Conservation (phyloP, 1,284 basidiomycete species). For the Mycena citricolor region DNA sequence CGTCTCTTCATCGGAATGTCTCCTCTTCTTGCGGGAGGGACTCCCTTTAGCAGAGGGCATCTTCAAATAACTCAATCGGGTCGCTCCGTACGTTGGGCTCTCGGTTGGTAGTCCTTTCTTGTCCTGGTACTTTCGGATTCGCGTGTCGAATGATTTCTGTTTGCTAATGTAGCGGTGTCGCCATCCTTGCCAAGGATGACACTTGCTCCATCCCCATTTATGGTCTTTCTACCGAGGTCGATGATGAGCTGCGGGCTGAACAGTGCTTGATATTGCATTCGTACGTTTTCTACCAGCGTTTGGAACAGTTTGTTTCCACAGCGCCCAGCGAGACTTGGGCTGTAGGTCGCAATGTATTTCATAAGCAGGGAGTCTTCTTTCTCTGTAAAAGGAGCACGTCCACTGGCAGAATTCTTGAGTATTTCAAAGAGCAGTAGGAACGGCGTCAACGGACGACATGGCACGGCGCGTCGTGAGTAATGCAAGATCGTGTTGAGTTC, state of each 20-base stretch:
- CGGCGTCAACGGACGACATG: too few relatives aligned
- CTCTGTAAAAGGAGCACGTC: slow-evolving; percentile 31
- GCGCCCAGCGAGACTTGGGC: slow-evolving; percentile 35
- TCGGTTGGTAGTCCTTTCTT: slow-evolving; percentile 25
- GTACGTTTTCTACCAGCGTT: slow-evolving; percentile 40
- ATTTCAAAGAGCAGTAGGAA: background rate
- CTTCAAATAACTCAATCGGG: too few relatives aligned
- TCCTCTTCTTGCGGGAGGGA: too few relatives aligned
- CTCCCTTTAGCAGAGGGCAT: too few relatives aligned
- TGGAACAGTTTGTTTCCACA: slow-evolving; percentile 43
- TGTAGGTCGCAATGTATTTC: slow-evolving; percentile 42
- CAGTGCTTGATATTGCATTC: slow-evolving; percentile 11
- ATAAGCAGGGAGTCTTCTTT: slow-evolving; percentile 41
- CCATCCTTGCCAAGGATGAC: slow-evolving; percentile 56
- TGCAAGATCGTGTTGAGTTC: too few relatives aligned
- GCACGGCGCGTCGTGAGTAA: too few relatives aligned
- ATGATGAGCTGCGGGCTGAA: slow-evolving; percentile 4
- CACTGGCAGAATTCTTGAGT: slow-evolving; percentile 4
- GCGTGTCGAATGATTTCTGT: slow-evolving; percentile 37
- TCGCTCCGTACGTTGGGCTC: too few relatives aligned
- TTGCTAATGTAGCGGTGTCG: slow-evolving; percentile 51
- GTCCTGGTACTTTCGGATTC: slow-evolving; percentile 37
- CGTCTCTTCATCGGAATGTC: too few relatives aligned
- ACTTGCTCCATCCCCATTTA: slow-evolving; percentile 43
- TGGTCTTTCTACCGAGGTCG: slow-evolving; percentile 27